These are phyloP conservation scores for Thuidium tamariscinum DNA, from an alignment of 225 moss, liverwort and hornwort species.

Conservation along the genomic window DNA sequence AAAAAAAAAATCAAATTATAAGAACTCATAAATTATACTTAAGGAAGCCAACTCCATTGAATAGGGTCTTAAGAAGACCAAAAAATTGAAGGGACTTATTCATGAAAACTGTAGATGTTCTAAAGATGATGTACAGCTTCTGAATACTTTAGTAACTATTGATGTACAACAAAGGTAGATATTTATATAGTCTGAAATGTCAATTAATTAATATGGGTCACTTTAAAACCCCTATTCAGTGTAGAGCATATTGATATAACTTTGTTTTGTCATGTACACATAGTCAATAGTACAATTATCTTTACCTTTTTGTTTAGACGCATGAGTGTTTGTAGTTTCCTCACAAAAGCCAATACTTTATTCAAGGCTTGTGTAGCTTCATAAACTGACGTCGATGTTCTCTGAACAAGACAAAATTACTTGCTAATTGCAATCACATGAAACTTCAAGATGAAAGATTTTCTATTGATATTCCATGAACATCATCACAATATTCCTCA, in stretches of 20 bases:
- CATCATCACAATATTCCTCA: rapidly evolving
- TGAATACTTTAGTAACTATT: too few species aligned
- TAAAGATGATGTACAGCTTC: too few species aligned
- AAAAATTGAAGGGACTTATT: too few species aligned
- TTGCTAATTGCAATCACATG: neutral
- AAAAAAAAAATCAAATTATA: neutral
- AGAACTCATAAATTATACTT: too few species aligned
- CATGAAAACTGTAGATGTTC: too few species aligned
- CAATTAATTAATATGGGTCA: too few species aligned
- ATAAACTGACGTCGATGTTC: neutral
- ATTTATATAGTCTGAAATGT: too few species aligned
- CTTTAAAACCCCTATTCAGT: too few species aligned
- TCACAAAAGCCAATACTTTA: neutral
- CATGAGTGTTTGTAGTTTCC: neutral
- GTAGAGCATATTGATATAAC: neutral
- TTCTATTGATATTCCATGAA: neutral
- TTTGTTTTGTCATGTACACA: neutral
- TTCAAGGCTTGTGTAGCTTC: neutral
- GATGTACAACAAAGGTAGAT: too few species aligned
- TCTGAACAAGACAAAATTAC: neutral
- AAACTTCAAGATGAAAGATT: neutral
- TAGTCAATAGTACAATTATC: neutral
- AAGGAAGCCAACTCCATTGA: too few species aligned
- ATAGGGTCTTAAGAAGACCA: too few species aligned
- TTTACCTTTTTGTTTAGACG: constrained; percentile 3